Percentiles rank a stretch among this genome's conserved stretches.
Evolutionary conservation across 192 early-diverging fungal genomes (phyloP).

Genomic region (Gaertneriomyces semiglobifer): DNA sequence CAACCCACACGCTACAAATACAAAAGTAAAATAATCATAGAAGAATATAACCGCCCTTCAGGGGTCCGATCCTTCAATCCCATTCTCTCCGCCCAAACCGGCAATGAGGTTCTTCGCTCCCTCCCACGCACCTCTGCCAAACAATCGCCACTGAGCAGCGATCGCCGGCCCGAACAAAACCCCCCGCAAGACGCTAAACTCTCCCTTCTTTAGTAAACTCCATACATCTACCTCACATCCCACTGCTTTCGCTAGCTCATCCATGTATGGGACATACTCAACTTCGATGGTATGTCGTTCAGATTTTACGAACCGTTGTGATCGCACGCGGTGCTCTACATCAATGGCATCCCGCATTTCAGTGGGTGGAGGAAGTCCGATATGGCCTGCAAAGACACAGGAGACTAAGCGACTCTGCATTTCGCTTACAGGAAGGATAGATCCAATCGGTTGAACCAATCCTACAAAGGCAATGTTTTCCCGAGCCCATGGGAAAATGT

Average conservation of each 20-base stretch:
- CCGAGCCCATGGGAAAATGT: constrained; percentile 48
- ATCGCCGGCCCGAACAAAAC: constrained; percentile 40
- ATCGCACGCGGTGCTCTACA: constrained; percentile 18
- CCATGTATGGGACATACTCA: constrained; percentile 44
- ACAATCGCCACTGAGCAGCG: constrained; percentile 31
- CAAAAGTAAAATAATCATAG: too few relatives aligned
- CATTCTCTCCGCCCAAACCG: constrained; percentile 24
- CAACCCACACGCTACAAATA: too few relatives aligned
- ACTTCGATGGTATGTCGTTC: constrained; percentile 56
- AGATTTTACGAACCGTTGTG: constrained; percentile 23
- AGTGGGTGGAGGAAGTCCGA: constrained; percentile 35
- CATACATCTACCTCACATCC: constrained; percentile 46
- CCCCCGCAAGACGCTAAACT: constrained; percentile 23
- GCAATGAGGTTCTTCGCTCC: constrained; percentile 32
- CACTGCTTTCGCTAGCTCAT: constrained; percentile 40
- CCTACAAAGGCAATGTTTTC: constrained; percentile 60
- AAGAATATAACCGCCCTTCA: too few relatives aligned
- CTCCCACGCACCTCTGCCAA: constrained; percentile 31
- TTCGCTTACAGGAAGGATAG: constrained; percentile 55
- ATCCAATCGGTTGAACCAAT: constrained; percentile 50
- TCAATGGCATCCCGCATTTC: constrained; percentile 49
- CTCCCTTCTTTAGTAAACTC: constrained; percentile 22
- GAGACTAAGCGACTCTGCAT: constrained; percentile 54
- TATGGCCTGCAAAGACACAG: constrained; percentile 36
- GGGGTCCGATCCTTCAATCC: too few relatives aligned